phyloP scores from a whole-genome alignment of 2,329 filamentous ascomycete species.

The Aspergillus pseudonomiae region DNA sequence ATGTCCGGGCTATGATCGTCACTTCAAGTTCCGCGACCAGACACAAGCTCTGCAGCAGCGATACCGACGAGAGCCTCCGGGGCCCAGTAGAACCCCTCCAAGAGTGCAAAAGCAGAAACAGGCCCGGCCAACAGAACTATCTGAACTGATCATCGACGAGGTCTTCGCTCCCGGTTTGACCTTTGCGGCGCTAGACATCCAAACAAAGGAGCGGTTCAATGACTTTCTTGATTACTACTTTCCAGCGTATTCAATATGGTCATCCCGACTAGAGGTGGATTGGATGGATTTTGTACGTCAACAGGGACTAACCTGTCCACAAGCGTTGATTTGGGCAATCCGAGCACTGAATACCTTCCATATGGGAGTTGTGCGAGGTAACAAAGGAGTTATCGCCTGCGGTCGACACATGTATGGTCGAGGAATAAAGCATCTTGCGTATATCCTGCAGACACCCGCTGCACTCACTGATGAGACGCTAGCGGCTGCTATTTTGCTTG shows the following conservation, averaged over 20 bases:
- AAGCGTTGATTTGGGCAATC: conserved; percentile 14
- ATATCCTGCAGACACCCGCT: conserved; percentile 2
- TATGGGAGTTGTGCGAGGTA: conserved; percentile 7
- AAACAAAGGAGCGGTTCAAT: conserved; percentile 14
- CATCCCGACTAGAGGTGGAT: conserved; percentile 3
- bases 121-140: background rate
- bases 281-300: conserved; percentile 20
- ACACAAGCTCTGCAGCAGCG: background rate
- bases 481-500: conserved; percentile 14
- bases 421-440: conserved; percentile 9
- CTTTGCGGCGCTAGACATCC: conserved; percentile 6
- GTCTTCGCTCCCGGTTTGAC: conserved; percentile 10
- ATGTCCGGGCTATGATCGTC: conserved; percentile 6
- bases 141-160: conserved; percentile 11
- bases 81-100: background rate
- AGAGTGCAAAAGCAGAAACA: background rate
- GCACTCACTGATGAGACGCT: conserved; percentile 16
- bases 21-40: conserved; percentile 3
- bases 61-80: background rate
- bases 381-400: conserved; percentile 2
- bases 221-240: conserved; percentile 13
- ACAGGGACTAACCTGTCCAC: conserved; percentile 2
- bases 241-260: background rate
- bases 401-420: conserved; percentile 18
- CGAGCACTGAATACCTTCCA: conserved; percentile 15